These are phyloP conservation scores for Sorghum bicolor DNA, from an alignment of 176 grass and related monocot genomes.

Conservation along the genomic window DNA sequence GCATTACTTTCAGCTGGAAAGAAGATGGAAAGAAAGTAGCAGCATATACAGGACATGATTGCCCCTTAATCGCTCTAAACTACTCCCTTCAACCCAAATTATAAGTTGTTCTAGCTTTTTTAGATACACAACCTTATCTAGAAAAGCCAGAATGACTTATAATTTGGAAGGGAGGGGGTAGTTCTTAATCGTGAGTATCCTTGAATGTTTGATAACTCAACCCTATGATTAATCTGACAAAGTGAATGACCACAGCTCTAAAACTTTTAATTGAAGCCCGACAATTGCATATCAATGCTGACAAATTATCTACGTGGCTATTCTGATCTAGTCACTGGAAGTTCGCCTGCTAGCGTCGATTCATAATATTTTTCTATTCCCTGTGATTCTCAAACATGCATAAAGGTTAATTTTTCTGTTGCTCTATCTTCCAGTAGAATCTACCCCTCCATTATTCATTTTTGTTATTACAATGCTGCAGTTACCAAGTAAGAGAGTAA, in stretches of 20 bases:
- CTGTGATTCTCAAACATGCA: not conserved
- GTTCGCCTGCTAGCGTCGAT: not conserved
- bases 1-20: not conserved
- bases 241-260: not conserved
- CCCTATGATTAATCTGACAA: not conserved
- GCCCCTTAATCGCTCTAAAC: not conserved
- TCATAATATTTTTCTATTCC: not conserved
- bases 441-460: constrained; percentile 14
- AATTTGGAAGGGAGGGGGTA: not conserved
- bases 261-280: not conserved
- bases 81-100: not conserved
- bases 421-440: constrained; percentile 20
- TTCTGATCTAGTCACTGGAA: not conserved
- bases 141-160: not conserved
- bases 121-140: not conserved
- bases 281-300: not conserved
- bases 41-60: not conserved
- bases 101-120: not conserved
- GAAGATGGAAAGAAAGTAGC: not conserved
- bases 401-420: not conserved
- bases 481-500: constrained; percentile 71
- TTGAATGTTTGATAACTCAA: not conserved
- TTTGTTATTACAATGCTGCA: constrained; percentile 47
- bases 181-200: not conserved
- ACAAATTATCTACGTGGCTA: not conserved